Conservation (phyloP, 148 eudicot genomes). For the Fallopia convolvulus region DNA sequence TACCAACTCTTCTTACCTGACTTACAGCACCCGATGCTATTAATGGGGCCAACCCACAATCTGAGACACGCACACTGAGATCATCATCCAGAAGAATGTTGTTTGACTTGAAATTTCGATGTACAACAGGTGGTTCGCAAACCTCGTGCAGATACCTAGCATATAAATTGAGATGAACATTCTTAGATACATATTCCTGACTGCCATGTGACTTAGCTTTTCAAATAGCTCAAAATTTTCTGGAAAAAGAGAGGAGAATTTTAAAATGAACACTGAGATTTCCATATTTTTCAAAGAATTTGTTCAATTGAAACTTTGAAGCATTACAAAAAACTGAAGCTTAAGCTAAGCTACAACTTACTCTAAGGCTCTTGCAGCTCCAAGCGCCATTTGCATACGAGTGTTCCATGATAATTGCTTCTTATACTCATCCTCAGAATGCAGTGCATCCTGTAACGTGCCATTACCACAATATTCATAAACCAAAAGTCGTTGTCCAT, state of each 20-base stretch:
- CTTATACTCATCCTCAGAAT: constrained; percentile 77
- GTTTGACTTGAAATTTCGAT: constrained; percentile 89
- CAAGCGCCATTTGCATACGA: constrained; percentile 88
- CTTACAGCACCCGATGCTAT: constrained; percentile 71
- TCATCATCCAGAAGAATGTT: constrained; percentile 95
- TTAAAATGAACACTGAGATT: no score
- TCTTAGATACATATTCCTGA: no score
- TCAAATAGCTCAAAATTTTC: no score
- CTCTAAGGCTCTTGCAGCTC: constrained; percentile 97
- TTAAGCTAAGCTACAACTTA: constrained; percentile 27
- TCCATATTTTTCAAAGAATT: no score
- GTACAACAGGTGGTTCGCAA: constrained; percentile 87
- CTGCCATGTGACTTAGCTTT: no score
- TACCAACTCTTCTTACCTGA: constrained; percentile 49
- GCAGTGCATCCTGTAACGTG: constrained; percentile 73
- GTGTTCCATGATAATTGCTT: constrained; percentile 68
- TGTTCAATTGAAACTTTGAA: not conserved
- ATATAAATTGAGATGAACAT: not conserved
- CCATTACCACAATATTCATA: constrained; percentile 83
- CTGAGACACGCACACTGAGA: constrained; percentile 74
- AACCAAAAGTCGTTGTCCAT: constrained; percentile 75
- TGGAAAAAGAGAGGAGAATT: no score
- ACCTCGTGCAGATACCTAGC: constrained; percentile 78
- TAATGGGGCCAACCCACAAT: constrained; percentile 85
- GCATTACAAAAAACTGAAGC: not conserved